These are phyloP conservation scores for Fusarium sororula DNA, from an alignment of 2,329 filamentous ascomycete genomes.

Conservation along the genomic window DNA sequence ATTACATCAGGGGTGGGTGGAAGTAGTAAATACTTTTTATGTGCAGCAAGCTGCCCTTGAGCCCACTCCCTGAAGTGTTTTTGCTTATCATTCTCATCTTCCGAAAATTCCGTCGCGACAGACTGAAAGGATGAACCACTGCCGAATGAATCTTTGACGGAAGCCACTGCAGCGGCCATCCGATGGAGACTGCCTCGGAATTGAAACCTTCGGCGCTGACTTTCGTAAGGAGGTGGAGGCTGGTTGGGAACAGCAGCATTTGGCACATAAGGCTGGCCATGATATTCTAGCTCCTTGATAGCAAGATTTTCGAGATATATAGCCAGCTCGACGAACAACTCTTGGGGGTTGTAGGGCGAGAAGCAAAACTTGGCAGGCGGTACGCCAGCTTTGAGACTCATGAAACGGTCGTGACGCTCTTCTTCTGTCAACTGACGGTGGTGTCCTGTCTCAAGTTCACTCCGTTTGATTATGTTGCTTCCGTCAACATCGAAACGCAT, in stretches of 20 bases:
- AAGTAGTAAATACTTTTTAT: accelerated
- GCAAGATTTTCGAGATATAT: accelerated
- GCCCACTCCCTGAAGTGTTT: neutral
- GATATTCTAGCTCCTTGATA: neutral
- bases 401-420: neutral
- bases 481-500: neutral
- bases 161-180: neutral
- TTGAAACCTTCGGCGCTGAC: neutral
- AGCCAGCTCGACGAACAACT: neutral
- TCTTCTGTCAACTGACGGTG: neutral
- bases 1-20: neutral
- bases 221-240: neutral
- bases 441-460: neutral
- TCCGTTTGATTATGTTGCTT: neutral
- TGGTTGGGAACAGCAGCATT: neutral
- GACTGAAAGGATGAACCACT: neutral
- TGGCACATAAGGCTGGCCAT: neutral
- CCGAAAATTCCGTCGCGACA: neutral
- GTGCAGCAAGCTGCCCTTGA: accelerated
- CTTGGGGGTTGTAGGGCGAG: neutral
- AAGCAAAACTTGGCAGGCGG: neutral
- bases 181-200: neutral
- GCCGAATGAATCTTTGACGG: neutral
- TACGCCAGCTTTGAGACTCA: neutral
- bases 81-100: neutral